Evolutionary conservation across 129 eudicot genomes (phyloP), one percentile per base, ranked within the genome.

Genomic region (Helianthus tuberosus): DNA sequence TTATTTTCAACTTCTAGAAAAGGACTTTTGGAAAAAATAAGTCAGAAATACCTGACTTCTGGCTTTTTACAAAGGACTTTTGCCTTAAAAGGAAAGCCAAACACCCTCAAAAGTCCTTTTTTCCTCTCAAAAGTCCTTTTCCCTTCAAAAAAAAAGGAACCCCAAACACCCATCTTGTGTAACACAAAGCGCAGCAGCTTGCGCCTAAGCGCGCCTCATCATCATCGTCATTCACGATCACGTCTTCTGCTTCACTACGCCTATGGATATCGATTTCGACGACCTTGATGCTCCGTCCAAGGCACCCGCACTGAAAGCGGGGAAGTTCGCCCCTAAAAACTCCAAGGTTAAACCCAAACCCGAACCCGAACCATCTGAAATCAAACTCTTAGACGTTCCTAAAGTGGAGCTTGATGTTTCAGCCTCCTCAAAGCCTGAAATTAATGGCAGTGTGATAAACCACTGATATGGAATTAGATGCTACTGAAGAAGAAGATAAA

Each of bases 321-420:
- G 85, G 4, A 85, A 82, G 60, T 92, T 92, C 68, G 87, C 87
- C n/a, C 96, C 93, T 1, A 87, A 84, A 25, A 86, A 79, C 85
- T 77, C 96, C 47, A 88, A 82, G 68, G 58, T 79, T 46, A 88
- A 82, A 62, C 73, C 83, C 39, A 85, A 83, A 77, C 78, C 65
- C 39, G 85, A 81, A 64, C 86, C 89, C 62, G 80, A 82, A 25
- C 57, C 66, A 23, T 52, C 46, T 38, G 47, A 64, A 68, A 47
- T 68, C 10, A 69, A 14, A 55, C 75, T 86, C 12, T 17, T 41
- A 5, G 25, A 47, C 29, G 68, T 81, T 25, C 76, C 80, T 54
- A 80, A 86, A 69, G 84, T 72, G 61, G 88, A 85, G 71, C 63
- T 57, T 69, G 73, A 50, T 17, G 85, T 55, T 25, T 25, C 29